Conservation (phyloP, 2,329 filamentous ascomycete genomes). For the Diaporthe ilicicola region DNA sequence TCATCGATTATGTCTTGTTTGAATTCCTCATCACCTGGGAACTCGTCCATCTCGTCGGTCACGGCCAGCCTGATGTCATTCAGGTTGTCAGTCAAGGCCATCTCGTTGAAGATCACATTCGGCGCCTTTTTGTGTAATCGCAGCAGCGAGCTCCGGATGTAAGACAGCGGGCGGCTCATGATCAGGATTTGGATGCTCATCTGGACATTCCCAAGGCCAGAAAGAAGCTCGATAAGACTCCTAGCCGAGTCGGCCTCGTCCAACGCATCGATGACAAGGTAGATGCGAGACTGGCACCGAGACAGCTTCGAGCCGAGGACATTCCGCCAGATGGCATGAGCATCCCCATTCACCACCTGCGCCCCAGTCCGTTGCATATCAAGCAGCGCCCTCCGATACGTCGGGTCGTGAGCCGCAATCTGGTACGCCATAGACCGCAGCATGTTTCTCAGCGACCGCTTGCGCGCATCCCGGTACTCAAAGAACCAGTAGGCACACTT, state of each 20-base stretch:
- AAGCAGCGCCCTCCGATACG: not conserved
- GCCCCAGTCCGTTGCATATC: not conserved
- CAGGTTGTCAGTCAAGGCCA: constrained; percentile 29
- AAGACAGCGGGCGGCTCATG: constrained; percentile 1
- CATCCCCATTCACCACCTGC: constrained; percentile 1
- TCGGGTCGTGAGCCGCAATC: constrained; percentile 22
- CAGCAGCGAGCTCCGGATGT: not conserved
- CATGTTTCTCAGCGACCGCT: constrained; percentile 31
- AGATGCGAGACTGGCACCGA: constrained; percentile 10
- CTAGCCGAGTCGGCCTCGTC: constrained; percentile 9
- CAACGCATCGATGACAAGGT: constrained; percentile 6
- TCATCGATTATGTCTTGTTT: constrained; percentile 28
- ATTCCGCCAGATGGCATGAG: constrained; percentile 1
- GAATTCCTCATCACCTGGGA: constrained; percentile 32
- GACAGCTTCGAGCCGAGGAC: not conserved
- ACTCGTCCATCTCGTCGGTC: constrained; percentile 33
- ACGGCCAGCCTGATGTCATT: constrained; percentile 34
- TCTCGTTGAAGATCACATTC: not conserved
- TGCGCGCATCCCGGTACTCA: constrained; percentile 28
- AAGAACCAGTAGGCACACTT: constrained; percentile 34
- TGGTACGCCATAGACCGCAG: constrained; percentile 33
- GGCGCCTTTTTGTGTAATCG: constrained; percentile 10
- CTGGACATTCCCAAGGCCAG: not conserved
- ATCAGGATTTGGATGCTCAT: constrained; percentile 8
- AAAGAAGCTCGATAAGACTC: not conserved